Evolutionary conservation across 192 early-diverging fungal species (phyloP).

Genomic region (Radiomyces spectabilis): DNA sequence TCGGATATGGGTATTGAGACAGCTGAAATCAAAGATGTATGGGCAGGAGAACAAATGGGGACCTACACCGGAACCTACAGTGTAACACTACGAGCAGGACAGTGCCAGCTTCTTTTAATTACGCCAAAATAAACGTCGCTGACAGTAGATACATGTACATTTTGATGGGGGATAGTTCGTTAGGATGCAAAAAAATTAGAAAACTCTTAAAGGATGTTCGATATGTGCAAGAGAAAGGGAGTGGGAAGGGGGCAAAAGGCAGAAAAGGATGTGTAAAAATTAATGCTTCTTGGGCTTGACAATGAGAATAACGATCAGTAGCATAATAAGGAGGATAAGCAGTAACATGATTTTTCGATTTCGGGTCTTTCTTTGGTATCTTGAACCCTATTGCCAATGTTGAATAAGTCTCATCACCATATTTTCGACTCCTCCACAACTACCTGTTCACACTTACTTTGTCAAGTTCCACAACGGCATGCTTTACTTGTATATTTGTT

Average conservation of each 20-base stretch:
- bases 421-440: too few relatives aligned
- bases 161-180: neutral
- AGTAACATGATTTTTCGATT: slow-evolving; percentile 82
- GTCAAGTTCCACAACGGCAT: slow-evolving; percentile 77
- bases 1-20: slow-evolving; percentile 10
- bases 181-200: too few relatives aligned
- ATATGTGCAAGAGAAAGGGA: neutral
- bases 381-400: slow-evolving; percentile 46
- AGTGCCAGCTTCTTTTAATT: slow-evolving; percentile 19
- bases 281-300: slow-evolving; percentile 45
- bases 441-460: slow-evolving; percentile 45
- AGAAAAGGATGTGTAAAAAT: too few relatives aligned
- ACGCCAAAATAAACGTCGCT: too few relatives aligned
- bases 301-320: slow-evolving; percentile 75
- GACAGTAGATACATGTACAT: neutral
- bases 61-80: neutral
- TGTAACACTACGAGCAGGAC: slow-evolving; percentile 12
- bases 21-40: slow-evolving; percentile 16
- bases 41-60: slow-evolving; percentile 11
- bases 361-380: slow-evolving; percentile 72
- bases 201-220: too few relatives aligned
- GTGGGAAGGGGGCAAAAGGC: neutral
- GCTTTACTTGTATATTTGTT: slow-evolving; percentile 67
- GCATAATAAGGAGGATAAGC: slow-evolving; percentile 66
- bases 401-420: neutral